phyloP scores from a whole-genome alignment of 1,139 yeast species.

The Insectozyma bohioensis region DNA sequence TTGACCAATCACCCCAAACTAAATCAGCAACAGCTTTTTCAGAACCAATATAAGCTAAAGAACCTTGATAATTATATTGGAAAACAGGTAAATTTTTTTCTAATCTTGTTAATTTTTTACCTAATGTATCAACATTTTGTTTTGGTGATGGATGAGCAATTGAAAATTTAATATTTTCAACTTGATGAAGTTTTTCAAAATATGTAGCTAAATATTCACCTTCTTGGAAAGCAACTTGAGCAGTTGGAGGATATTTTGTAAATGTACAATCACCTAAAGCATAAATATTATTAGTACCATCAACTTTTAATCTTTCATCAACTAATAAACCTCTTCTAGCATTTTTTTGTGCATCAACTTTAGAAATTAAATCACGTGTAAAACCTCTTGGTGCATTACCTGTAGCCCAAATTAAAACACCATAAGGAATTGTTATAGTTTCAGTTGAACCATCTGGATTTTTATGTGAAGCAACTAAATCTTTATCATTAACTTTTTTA shows the following conservation, averaged over 20 bases:
- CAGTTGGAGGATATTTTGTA: conserved; percentile 92
- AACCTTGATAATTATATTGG: conserved; percentile 67
- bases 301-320: conserved; percentile 77
- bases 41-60: conserved; percentile 80
- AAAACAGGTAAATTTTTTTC: conserved; percentile 56
- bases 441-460: conserved; percentile 39
- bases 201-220: conserved; percentile 77
- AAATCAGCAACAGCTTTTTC: conserved; percentile 94
- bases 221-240: conserved; percentile 96
- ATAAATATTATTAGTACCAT: conserved; percentile 81
- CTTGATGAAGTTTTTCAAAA: conserved; percentile 67
- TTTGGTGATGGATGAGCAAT: conserved; percentile 26
- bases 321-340: conserved; percentile 89
- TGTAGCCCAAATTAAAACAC: conserved; percentile 94
- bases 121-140: conserved; percentile 39
- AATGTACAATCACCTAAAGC: conserved; percentile 95
- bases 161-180: conserved; percentile 56
- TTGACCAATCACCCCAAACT: conserved; percentile 84
- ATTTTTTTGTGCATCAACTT: conserved; percentile 78
- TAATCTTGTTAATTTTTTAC: conserved; percentile 40
- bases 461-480: conserved; percentile 71
- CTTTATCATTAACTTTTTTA: conserved; percentile 71
- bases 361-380: conserved; percentile 62
- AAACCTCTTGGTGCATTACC: conserved; percentile 91
- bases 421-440: conserved; percentile 70